Evolutionary conservation across 768 basidiomycete species (phyloP).

Genomic region (Russula dissimulans): DNA sequence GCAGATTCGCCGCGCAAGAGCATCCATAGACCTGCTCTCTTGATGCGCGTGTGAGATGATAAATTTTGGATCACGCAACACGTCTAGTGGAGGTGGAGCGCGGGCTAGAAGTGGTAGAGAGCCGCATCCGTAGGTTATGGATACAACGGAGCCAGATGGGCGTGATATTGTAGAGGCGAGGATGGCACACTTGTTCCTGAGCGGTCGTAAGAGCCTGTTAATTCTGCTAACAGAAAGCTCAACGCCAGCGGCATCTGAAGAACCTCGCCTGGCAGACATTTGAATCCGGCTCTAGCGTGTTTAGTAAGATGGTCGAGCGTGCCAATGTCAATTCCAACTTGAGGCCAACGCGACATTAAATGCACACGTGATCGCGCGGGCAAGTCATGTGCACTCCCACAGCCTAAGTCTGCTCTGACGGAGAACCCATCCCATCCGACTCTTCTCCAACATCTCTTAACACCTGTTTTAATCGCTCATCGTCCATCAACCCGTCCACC

Average conservation of each 20-base stretch:
- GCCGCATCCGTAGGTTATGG: slow-evolving; percentile 17
- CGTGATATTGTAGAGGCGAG: slow-evolving; percentile 26
- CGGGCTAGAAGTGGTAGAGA: neutral
- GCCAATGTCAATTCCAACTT: neutral
- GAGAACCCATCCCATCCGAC: neutral
- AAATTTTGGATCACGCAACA: slow-evolving; percentile 33
- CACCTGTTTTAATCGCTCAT: slow-evolving; percentile 27
- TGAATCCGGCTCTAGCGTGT: neutral
- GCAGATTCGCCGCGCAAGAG: slow-evolving; percentile 41
- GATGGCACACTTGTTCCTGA: slow-evolving; percentile 37
- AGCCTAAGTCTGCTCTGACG: too few species aligned
- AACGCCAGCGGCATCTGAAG: neutral
- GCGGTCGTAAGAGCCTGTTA: slow-evolving; percentile 38
- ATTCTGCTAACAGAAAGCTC: slow-evolving; percentile 33
- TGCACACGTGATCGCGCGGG: neutral
- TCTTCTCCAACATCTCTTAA: slow-evolving; percentile 16
- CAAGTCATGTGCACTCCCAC: neutral
- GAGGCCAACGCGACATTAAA: neutral
- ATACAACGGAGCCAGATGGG: slow-evolving; percentile 17
- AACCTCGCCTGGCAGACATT: neutral
- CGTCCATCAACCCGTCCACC: slow-evolving; percentile 25
- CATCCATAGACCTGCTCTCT: slow-evolving; percentile 28
- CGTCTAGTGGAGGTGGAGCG: slow-evolving; percentile 27
- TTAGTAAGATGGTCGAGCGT: too few species aligned
- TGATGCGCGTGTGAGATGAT: slow-evolving; percentile 28